Evolutionary conservation across 805 yeast genomes (phyloP).

Genomic region (Helenozyma rhizophorensis): DNA sequence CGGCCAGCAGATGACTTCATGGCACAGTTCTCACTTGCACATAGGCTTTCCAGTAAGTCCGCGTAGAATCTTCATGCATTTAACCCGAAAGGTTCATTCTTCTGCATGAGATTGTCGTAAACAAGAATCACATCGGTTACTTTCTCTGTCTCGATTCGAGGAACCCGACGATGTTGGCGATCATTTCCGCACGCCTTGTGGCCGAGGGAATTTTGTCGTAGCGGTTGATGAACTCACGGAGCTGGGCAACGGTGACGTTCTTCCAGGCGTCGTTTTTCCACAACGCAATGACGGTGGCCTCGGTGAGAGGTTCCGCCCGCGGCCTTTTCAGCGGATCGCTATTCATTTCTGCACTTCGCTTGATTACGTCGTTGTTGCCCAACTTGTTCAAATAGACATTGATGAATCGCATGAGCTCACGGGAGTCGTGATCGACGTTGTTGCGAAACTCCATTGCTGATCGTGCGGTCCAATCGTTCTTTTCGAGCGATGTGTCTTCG

Average conservation of each 20-base stretch:
- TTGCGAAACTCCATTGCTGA: conserved; percentile 6
- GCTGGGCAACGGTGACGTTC: conserved; percentile 39
- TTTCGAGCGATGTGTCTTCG: conserved; percentile 9
- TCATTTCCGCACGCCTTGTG: conserved; percentile 38
- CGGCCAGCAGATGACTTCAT: too few species aligned
- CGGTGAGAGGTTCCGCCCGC: conserved; percentile 15
- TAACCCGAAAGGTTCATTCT: too few species aligned
- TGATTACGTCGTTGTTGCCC: conserved; percentile 7
- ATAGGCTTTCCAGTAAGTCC: too few species aligned
- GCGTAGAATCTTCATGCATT: too few species aligned
- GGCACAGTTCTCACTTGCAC: too few species aligned
- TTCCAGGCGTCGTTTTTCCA: conserved; percentile 36
- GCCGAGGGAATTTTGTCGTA: conserved; percentile 34
- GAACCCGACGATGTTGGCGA: conserved; percentile 36
- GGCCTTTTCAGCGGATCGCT: conserved; percentile 3
- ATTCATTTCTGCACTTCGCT: conserved; percentile 9
- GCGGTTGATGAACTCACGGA: conserved; percentile 34
- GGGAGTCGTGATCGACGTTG: not conserved
- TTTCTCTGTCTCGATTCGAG: conserved; percentile 15
- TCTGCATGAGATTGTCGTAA: too few species aligned
- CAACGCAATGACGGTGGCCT: conserved; percentile 37
- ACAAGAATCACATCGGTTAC: too few species aligned
- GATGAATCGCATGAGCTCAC: conserved; percentile 4
- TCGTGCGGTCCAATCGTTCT: conserved; percentile 13
- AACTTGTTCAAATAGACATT: conserved; percentile 5